Conservation (phyloP, 306 rosid genomes). For the Cucurbita maxima region DNA sequence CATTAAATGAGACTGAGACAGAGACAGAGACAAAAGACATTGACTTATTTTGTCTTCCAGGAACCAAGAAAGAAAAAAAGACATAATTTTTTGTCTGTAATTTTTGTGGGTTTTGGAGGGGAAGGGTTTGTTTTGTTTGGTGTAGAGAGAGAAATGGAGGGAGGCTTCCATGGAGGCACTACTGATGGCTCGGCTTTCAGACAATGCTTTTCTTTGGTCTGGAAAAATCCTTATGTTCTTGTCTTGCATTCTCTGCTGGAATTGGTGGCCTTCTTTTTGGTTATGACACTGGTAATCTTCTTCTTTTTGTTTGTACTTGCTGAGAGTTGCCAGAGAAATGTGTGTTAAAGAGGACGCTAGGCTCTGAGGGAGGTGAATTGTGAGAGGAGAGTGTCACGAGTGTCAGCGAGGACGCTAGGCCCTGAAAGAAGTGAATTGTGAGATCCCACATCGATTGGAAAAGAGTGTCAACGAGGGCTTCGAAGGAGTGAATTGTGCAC, state of each 20-base stretch:
- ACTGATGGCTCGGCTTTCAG: slow-evolving; percentile 50
- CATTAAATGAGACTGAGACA: background rate
- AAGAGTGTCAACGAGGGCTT: no score
- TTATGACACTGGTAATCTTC: slow-evolving; percentile 50
- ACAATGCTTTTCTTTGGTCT: slow-evolving; percentile 49
- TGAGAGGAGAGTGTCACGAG: no score
- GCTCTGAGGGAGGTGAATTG: no score
- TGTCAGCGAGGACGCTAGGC: no score
- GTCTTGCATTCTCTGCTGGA: slow-evolving; percentile 75
- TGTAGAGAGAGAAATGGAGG: slow-evolving; percentile 31
- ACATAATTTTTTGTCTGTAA: background rate
- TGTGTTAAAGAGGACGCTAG: no score
- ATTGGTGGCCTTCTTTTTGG: slow-evolving; percentile 83
- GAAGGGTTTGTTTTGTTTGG: background rate
- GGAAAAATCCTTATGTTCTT: slow-evolving; percentile 57
- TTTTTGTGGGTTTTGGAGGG: background rate
- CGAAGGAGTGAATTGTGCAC: no score
- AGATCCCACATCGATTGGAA: no score
- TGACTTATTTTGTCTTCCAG: no score
- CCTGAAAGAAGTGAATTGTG: no score
- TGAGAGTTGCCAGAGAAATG: no score
- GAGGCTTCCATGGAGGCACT: slow-evolving; percentile 23
- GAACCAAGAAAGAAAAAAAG: background rate
- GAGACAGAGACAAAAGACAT: no score
- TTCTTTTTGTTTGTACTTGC: no score